phyloP scores from a whole-genome alignment of 441 rosid species.

The Corymbia citriodora region DNA sequence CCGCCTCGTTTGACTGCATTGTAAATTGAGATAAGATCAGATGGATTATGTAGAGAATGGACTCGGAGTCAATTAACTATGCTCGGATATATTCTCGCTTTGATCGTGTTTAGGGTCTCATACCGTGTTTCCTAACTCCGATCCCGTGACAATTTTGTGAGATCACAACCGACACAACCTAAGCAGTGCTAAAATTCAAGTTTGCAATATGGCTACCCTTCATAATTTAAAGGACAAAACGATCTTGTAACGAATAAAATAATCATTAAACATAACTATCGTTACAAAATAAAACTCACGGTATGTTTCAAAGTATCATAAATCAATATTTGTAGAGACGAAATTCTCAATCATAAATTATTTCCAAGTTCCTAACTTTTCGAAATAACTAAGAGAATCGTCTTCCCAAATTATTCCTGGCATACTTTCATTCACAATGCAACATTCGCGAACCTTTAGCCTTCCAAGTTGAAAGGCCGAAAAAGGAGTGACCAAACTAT shows the following conservation, averaged over 20 bases:
- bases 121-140: accelerated
- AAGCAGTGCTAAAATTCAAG: not conserved
- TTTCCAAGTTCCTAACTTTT: accelerated
- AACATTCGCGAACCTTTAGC: accelerated
- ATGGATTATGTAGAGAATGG: not conserved
- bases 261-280: not conserved
- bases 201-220: not conserved
- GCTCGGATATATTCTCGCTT: not conserved
- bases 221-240: not conserved
- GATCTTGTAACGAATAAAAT: not conserved
- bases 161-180: not conserved
- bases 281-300: not conserved
- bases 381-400: not conserved
- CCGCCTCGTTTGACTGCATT: not conserved
- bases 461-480: accelerated
- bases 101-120: not conserved
- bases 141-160: not conserved
- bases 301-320: not conserved
- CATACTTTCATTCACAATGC: not conserved
- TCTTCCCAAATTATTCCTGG: accelerated
- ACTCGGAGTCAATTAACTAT: not conserved
- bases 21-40: not conserved
- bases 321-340: not conserved
- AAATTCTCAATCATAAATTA: not conserved
- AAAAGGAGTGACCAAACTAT: not conserved